Evolutionary conservation across 1,139 yeast species (phyloP).

Genomic region (Casaregolazyma lundiana): DNA sequence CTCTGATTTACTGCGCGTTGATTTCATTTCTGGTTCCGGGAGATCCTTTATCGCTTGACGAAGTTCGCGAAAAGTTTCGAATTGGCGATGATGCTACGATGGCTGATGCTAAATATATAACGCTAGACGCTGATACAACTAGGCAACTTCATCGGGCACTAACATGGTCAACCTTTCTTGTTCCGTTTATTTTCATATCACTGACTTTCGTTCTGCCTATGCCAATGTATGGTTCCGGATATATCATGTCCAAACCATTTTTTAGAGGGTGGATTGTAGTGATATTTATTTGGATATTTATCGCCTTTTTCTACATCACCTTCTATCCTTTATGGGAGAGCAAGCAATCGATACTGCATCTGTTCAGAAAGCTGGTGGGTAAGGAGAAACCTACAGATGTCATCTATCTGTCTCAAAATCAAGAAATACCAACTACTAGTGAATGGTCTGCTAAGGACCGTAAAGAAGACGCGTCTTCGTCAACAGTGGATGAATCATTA

Average conservation of each 20-base stretch:
- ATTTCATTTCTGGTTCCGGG: conserved; percentile 30
- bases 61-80: conserved; percentile 43
- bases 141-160: conserved; percentile 26
- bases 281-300: conserved; percentile 16
- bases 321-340: conserved; percentile 14
- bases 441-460: too few relatives aligned
- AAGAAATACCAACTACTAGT: too few relatives aligned
- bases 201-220: conserved; percentile 13
- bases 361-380: conserved; percentile 7
- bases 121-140: conserved; percentile 16
- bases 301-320: conserved; percentile 14
- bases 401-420: too few relatives aligned
- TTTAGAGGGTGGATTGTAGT: conserved; percentile 19
- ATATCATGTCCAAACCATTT: conserved; percentile 15
- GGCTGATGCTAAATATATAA: conserved; percentile 18
- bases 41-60: conserved; percentile 54
- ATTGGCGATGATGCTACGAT: conserved; percentile 53
- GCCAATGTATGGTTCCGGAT: conserved; percentile 17
- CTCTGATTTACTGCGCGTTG: conserved; percentile 2
- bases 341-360: conserved; percentile 5
- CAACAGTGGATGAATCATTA: too few relatives aligned
- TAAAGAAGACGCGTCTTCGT: too few relatives aligned
- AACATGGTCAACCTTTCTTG: conserved; percentile 46
- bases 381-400: conserved; percentile 9
- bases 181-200: conserved; percentile 42